These are phyloP conservation scores for Leptodermis oblonga DNA, from an alignment of 257 asterid species.

Conservation along the genomic window DNA sequence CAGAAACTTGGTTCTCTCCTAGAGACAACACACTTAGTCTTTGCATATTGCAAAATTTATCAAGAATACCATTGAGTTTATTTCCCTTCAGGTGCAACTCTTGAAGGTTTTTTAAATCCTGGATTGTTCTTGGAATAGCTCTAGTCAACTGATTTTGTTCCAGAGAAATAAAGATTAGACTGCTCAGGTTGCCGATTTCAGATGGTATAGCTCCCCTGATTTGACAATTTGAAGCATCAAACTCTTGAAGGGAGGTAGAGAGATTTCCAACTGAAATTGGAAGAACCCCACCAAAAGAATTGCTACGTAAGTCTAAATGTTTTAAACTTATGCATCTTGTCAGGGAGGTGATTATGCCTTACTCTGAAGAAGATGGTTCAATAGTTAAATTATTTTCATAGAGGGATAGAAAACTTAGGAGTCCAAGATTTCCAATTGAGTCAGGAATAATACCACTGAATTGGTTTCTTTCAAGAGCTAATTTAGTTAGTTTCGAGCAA, in stretches of 20 bases:
- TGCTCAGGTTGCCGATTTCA: constrained; percentile 30
- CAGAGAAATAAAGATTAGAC: neutral
- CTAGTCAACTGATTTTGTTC: constrained; percentile 8
- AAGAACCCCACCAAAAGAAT: constrained; percentile 18
- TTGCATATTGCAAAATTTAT: too few species aligned
- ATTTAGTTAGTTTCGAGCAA: neutral
- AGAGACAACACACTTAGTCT: too few species aligned
- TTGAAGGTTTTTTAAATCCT: neutral
- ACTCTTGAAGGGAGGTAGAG: constrained; percentile 16
- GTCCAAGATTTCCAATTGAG: constrained; percentile 25
- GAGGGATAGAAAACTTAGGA: constrained; percentile 16
- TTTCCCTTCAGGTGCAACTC: constrained; percentile 4
- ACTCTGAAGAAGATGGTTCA: neutral
- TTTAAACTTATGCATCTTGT: constrained; percentile 9
- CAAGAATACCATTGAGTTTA: constrained; percentile 8
- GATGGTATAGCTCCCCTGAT: constrained; percentile 30
- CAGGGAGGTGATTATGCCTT: constrained; percentile 12
- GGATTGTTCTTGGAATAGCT: neutral
- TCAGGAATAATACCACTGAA: constrained; percentile 28
- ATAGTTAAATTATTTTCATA: constrained; percentile 18
- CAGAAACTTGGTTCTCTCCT: too few species aligned
- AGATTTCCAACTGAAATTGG: constrained; percentile 32
- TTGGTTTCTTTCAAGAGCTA: neutral
- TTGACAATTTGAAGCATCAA: neutral
- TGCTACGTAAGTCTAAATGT: neutral